Evolutionary conservation across 345 rosid species (phyloP).

Genomic region (Eucalyptus polybractea): DNA sequence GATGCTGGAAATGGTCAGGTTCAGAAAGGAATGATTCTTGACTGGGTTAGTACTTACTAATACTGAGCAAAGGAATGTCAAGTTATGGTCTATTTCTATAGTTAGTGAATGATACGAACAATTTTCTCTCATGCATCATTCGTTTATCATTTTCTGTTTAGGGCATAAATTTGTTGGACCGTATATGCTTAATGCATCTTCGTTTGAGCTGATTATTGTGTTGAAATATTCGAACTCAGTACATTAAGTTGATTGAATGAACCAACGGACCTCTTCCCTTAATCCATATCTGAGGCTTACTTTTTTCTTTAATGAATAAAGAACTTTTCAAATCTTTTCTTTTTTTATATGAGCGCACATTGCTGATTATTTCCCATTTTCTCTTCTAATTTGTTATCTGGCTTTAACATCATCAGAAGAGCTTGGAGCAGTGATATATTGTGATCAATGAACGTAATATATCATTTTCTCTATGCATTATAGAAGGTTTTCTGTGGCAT

Average conservation of each 20-base stretch:
- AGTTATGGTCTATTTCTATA: not conserved
- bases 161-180: not conserved
- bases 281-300: not conserved
- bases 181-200: not conserved
- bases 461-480: not conserved
- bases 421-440: not conserved
- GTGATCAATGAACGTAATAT: not conserved
- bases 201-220: not conserved
- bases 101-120: not conserved
- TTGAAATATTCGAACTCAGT: accelerated
- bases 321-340: not conserved
- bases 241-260: not conserved
- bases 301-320: not conserved
- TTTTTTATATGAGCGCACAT: not conserved
- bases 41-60: constrained; percentile 37
- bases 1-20: constrained; percentile 78
- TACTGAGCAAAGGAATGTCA: not conserved
- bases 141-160: not conserved
- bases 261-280: not conserved
- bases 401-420: not conserved
- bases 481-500: not conserved
- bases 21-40: constrained; percentile 87
- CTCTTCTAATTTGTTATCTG: not conserved
- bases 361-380: not conserved
- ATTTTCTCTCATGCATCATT: not conserved